Conservation (phyloP, 2,329 filamentous ascomycete species). For the Paraphoma chrysanthemicola region DNA sequence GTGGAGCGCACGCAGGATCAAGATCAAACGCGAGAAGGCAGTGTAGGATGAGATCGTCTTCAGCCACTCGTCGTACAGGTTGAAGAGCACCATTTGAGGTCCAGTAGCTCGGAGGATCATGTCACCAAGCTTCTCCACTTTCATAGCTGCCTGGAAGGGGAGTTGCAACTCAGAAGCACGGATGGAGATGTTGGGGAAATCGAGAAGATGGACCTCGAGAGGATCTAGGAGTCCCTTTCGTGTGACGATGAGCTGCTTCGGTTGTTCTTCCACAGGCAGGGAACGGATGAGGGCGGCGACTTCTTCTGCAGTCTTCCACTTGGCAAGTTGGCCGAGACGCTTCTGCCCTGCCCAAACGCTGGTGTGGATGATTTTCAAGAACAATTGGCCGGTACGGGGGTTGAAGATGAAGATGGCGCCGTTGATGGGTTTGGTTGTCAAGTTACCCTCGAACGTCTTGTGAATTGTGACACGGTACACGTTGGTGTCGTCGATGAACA, state of each 20-base stretch:
- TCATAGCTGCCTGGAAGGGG: constrained; percentile 99
- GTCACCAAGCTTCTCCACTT: constrained; percentile 98
- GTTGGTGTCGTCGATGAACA: constrained; percentile 99
- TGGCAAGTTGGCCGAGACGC: constrained; percentile 95
- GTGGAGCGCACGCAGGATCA: constrained; percentile 92
- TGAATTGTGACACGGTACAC: constrained; percentile 99
- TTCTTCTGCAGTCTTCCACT: constrained; percentile 99
- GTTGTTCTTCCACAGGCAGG: constrained; percentile 95
- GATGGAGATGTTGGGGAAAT: constrained; percentile 99
- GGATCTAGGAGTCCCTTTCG: constrained; percentile 96
- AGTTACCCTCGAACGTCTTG: constrained; percentile 98
- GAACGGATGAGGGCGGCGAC: constrained; percentile 96
- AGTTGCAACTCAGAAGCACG: constrained; percentile 95
- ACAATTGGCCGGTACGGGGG: constrained; percentile 94
- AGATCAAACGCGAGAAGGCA: constrained; percentile 91
- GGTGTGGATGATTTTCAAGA: constrained; percentile 99
- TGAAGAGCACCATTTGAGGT: constrained; percentile 99
- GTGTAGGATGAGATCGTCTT: constrained; percentile 99
- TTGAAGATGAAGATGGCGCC: constrained; percentile 99
- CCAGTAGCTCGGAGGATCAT: constrained; percentile 98
- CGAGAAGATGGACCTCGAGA: constrained; percentile 93
- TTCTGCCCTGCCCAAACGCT: constrained; percentile 99
- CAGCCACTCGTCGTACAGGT: constrained; percentile 97
- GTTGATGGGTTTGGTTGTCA: constrained; percentile 99
- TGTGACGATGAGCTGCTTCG: constrained; percentile 97